Percentiles rank a stretch among this genome's conserved stretches.
Conservation (phyloP, 306 rosid species). For the Cajanus cajan region DNA sequence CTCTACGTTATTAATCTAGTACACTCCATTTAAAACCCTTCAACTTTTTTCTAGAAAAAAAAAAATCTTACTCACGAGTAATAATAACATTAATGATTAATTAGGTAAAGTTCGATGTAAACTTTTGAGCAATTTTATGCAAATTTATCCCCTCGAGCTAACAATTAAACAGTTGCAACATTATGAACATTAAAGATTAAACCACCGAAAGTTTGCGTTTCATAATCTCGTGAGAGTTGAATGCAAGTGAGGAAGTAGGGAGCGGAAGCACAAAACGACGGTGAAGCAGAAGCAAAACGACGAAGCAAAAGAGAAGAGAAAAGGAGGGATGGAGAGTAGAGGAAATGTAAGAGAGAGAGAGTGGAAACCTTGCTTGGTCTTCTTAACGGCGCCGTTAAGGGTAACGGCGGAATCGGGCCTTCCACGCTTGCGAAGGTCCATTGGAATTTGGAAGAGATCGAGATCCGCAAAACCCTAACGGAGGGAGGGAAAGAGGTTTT, state of each 20-base stretch:
- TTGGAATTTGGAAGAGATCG: conserved; percentile 36
- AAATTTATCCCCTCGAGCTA: background rate
- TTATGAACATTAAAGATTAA: background rate
- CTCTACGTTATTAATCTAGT: conserved; percentile 52
- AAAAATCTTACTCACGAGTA: background rate
- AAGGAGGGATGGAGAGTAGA: background rate
- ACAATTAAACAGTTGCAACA: background rate
- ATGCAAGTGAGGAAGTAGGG: background rate
- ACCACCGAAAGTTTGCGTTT: background rate
- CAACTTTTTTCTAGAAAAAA: background rate
- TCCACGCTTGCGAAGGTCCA: conserved; percentile 70
- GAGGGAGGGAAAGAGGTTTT: conserved; percentile 34
- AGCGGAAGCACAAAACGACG: background rate
- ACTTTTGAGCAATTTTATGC: background rate
- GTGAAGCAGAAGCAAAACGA: background rate
- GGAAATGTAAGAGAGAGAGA: background rate
- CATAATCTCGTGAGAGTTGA: no score
- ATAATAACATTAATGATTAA: no score
- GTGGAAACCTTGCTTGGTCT: conserved; percentile 55
- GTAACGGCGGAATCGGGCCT: conserved; percentile 43
- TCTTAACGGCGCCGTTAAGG: conserved; percentile 59
- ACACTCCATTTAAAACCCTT: conserved; percentile 12
- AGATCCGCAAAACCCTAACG: conserved; percentile 49
- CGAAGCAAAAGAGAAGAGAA: background rate
- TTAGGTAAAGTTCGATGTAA: background rate